These are phyloP conservation scores for Pichia sp. DNA, from an alignment of 1,139 yeast species.

Conservation along the genomic window DNA sequence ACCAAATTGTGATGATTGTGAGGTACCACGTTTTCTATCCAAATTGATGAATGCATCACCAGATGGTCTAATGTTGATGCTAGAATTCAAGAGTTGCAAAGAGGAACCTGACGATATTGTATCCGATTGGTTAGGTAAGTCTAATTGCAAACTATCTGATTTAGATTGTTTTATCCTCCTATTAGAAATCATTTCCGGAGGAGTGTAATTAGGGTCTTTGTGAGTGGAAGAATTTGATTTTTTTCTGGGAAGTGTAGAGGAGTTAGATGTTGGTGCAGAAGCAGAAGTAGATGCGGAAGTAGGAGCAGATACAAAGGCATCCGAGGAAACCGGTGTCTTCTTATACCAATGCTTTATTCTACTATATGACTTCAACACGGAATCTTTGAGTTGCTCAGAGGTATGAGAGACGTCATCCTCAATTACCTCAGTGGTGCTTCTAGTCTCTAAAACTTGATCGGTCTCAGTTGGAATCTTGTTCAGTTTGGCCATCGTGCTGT, in stretches of 20 bases:
- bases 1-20: conserved; percentile 13
- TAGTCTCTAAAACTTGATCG: neutral
- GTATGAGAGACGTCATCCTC: neutral
- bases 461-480: neutral
- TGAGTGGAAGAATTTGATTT: neutral
- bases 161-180: conserved; percentile 39
- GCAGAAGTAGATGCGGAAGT: neutral
- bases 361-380: conserved; percentile 44
- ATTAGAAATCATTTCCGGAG: conserved; percentile 65
- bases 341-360: conserved; percentile 70
- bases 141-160: conserved; percentile 3
- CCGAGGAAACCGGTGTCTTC: conserved; percentile 36
- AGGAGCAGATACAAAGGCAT: neutral
- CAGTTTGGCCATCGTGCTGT: neutral
- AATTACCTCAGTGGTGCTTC: neutral
- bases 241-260: neutral
- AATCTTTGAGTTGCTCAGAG: conserved; percentile 18
- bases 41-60: conserved; percentile 15
- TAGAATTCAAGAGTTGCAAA: conserved; percentile 1
- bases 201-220: conserved; percentile 35
- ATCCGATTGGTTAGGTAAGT: neutral
- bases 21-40: conserved; percentile 17
- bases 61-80: conserved; percentile 6
- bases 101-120: conserved; percentile 6
- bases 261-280: neutral